Evolutionary conservation across 1,284 basidiomycete genomes (phyloP), one percentile per base, ranked within the genome.

Genomic region (Trichosporon inkin): DNA sequence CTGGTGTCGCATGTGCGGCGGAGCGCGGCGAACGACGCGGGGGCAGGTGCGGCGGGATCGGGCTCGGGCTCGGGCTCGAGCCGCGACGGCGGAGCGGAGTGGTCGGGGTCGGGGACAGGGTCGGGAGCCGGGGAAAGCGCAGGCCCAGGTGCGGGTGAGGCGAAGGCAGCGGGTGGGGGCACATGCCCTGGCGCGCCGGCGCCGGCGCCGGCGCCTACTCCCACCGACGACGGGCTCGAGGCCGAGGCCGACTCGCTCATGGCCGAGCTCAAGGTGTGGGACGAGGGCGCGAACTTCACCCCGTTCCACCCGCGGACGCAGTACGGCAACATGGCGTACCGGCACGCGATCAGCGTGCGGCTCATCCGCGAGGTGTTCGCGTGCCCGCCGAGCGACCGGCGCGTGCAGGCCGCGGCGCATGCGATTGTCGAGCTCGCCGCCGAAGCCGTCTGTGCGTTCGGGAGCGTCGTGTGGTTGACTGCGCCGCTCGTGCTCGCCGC

Each of bases 401-500:
- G 72, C 17, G 67, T 75, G 1, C 60, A 67, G 36, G 58, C 55
- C 1, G 60, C 66, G 10, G 64, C 62, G 4, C 49, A 44, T 22
- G 69, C 69, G 10, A 73, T 75, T 28, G 67, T 75, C n/a, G 72
- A 74, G 58, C 63, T 75, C 17, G 68, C 66, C 6, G 69, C 62
- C 34, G 73, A 73, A 59, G 60, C 69, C 51, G 55, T 73, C 39
- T 59, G 66, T 24, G 37, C 61, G 36, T 73, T 69, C 56, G 67
- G 69, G 1, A 62, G 64, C 36, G 69, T 74, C 44, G 69, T 68
- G 19, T 73, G 73, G 73, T 53, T 75, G 8, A 74, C 73, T 11
- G 74, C 72, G 72, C 73, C 73, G 1, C 69, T 74, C 36, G 44
- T 74, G 11, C 70, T 74, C 37, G 71, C 72, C n/a, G 72, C 66